phyloP scores from a whole-genome alignment of 352 stramenopile species.

The Globisporangium perplexum region DNA sequence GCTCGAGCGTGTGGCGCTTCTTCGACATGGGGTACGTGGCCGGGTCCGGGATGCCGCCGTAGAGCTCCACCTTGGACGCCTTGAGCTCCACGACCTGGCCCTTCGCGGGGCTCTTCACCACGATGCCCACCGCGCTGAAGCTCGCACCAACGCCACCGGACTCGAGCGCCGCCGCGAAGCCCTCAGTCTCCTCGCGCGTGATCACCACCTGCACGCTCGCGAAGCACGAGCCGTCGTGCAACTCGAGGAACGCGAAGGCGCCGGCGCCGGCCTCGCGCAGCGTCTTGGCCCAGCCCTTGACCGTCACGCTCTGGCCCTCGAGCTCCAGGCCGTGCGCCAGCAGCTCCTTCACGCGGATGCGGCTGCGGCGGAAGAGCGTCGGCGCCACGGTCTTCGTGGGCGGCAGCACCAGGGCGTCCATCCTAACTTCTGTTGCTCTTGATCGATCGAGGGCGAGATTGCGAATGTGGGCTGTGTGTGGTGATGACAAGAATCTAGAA shows the following conservation, averaged over 20 bases:
- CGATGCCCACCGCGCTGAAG: constrained; percentile 72
- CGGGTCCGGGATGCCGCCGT: constrained; percentile 81
- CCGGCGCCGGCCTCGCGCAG: constrained; percentile 85
- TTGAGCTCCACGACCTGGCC: constrained; percentile 93
- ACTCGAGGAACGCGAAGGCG: constrained; percentile 91
- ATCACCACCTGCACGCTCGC: constrained; percentile 87
- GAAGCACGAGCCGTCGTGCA: constrained; percentile 93
- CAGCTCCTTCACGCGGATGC: constrained; percentile 82
- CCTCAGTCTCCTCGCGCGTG: constrained; percentile 64
- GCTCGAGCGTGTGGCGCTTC: constrained; percentile 92
- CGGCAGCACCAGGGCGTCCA: constrained; percentile 46
- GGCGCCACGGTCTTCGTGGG: constrained; percentile 33
- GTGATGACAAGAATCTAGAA: too few relatives aligned
- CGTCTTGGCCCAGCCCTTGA: constrained; percentile 94
- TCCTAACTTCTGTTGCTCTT: constrained; percentile 12
- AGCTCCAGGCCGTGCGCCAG: constrained; percentile 47
- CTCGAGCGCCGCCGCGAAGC: constrained; percentile 69
- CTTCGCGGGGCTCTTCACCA: constrained; percentile 87
- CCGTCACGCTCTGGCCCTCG: constrained; percentile 83
- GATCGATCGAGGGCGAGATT: neutral
- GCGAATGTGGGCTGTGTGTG: neutral
- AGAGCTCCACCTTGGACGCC: constrained; percentile 75
- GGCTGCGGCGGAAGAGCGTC: constrained; percentile 78
- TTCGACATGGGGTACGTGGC: constrained; percentile 92
- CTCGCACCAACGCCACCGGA: constrained; percentile 84